Evolutionary conservation across 1,284 basidiomycete species (phyloP), one percentile per base, ranked within the genome.

Genomic region (Tetrapyrgos nigripes): DNA sequence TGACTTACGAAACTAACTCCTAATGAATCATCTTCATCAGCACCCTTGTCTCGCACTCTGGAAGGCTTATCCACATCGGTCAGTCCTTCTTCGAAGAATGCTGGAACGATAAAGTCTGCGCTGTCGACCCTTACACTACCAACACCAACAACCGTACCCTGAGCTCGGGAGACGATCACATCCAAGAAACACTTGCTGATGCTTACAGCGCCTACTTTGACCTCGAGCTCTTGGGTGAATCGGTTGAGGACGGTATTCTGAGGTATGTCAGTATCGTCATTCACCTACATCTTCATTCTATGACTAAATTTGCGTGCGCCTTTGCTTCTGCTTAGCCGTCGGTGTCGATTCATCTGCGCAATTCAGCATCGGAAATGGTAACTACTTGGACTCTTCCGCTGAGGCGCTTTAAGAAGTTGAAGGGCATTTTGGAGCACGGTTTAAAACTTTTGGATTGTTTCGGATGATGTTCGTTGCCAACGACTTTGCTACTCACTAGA

Each of bases 81-180:
- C 78, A 79, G 59, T 70, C 79, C 65, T 79, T 79, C 71, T 76
- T 79, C 58, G 71, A 73, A 17, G 78, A 80, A 49, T 62, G 59
- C 17, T 72, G 78, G 64, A 78, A 77, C 65, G 68, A 75, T 60
- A 51, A 68, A 58, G 71, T 79, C 52, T 72, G 66, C 46, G 58
- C 57, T 2, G 58, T 60, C 21, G 35, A 50, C 4, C 70, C 69
- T 8, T 74, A 75, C 59, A 65, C 46, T n/a, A 48, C 57, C 33
- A 73, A 71, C 50, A 67, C 60, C 23, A 27, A 48, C 2, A 67
- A 69, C 51, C 61, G 23, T 13, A 57, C 71, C 5, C 67, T 64
- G 4, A 52, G 55, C 37, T 73, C 73, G 57, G 47, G 33, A 11
- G 63, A 73, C 23, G 71, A 73, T 54, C 48, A 53, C 27, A 66